Evolutionary conservation across 106 monocot species (phyloP).

Genomic region (Hemerocallis citrina): DNA sequence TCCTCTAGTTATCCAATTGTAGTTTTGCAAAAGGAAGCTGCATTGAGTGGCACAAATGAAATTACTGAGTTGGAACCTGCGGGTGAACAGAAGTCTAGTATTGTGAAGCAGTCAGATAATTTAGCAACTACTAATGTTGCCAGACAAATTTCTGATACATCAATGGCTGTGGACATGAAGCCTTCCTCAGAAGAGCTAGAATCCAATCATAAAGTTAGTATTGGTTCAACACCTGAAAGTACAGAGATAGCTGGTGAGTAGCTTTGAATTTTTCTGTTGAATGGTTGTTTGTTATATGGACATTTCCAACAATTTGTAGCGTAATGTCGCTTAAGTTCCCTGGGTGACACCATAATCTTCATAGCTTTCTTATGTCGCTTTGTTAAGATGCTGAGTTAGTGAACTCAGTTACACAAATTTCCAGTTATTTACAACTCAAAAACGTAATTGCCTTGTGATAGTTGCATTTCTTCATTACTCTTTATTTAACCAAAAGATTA

Average conservation of each 20-base stretch:
- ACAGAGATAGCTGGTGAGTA: conserved; percentile 18
- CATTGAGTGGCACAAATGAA: conserved; percentile 4
- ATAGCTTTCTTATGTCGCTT: too few relatives aligned
- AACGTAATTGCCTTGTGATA: too few relatives aligned
- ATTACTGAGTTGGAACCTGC: conserved; percentile 5
- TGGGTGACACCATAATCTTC: too few relatives aligned
- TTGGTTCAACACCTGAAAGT: conserved; percentile 6
- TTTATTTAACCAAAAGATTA: too few relatives aligned
- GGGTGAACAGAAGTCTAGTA: conserved; percentile 12
- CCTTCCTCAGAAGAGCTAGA: conserved; percentile 21
- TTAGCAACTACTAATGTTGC: conserved; percentile 3
- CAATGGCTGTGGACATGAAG: conserved; percentile 3
- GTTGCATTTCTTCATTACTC: too few relatives aligned
- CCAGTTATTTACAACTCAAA: too few relatives aligned
- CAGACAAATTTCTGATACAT: conserved; percentile 7
- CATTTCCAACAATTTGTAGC: too few relatives aligned
- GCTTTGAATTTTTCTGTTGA: neutral
- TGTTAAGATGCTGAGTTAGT: too few relatives aligned
- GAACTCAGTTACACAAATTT: too few relatives aligned
- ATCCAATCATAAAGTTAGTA: conserved; percentile 5
- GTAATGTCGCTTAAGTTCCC: too few relatives aligned
- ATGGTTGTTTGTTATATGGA: too few relatives aligned
- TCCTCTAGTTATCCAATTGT: neutral
- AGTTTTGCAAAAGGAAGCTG: conserved; percentile 6
- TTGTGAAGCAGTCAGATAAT: conserved; percentile 7